These are phyloP conservation scores for Tolypocladium album DNA, from an alignment of 2,329 filamentous ascomycete species.

Conservation along the genomic window DNA sequence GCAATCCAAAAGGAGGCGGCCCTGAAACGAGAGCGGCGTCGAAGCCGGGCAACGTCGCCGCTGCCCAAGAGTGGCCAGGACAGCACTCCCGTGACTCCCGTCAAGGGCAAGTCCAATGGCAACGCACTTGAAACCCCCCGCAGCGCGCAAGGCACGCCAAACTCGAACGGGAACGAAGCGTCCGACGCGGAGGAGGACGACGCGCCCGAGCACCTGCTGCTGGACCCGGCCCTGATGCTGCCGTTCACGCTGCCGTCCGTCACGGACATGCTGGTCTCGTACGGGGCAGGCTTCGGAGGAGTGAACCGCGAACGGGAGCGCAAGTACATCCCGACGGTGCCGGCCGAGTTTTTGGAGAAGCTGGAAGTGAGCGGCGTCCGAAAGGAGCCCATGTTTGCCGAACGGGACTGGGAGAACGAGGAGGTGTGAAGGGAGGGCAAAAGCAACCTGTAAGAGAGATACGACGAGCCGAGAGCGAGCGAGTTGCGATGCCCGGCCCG, in stretches of 20 bases:
- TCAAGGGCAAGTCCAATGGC: constrained; percentile 26
- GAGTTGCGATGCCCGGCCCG: neutral
- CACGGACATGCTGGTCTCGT: constrained; percentile 94
- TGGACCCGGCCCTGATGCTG: constrained; percentile 85
- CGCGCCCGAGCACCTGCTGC: constrained; percentile 61
- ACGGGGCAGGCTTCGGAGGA: constrained; percentile 88
- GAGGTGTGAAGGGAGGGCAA: constrained; percentile 30
- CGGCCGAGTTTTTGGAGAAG: constrained; percentile 84
- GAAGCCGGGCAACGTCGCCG: constrained; percentile 35
- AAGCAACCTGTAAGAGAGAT: neutral
- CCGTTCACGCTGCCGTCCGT: constrained; percentile 93
- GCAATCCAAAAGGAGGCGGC: constrained; percentile 68
- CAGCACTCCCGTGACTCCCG: constrained; percentile 33
- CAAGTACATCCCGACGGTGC: constrained; percentile 93
- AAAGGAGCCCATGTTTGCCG: constrained; percentile 46
- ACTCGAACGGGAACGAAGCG: constrained; percentile 18
- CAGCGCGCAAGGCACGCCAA: constrained; percentile 29
- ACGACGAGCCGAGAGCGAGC: neutral
- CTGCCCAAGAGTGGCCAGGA: constrained; percentile 22
- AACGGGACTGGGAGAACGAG: constrained; percentile 59
- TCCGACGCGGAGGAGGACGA: constrained; percentile 47
- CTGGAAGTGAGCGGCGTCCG: constrained; percentile 54
- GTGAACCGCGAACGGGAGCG: constrained; percentile 82
- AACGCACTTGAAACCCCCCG: constrained; percentile 31
- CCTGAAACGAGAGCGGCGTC: constrained; percentile 42